phyloP scores from a whole-genome alignment of 345 rosid genomes.

The Psidium friedrichsthalianum region DNA sequence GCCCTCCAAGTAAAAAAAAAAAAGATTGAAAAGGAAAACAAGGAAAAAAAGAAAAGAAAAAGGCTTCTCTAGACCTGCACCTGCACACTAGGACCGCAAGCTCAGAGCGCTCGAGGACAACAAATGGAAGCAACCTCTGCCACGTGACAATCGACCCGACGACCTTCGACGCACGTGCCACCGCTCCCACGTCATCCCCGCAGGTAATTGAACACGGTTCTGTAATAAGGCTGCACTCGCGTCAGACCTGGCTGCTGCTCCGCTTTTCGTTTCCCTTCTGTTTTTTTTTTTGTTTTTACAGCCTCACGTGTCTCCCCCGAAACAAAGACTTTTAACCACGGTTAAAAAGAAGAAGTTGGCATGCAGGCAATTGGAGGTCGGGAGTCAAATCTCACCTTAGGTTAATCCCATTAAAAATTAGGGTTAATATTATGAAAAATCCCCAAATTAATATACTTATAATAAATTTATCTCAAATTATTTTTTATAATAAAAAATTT shows the following conservation, averaged over 20 bases:
- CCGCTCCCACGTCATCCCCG: background rate
- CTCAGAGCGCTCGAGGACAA: background rate
- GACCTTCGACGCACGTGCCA: slow-evolving; percentile 29
- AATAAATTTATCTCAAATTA: too few species aligned
- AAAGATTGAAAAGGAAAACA: background rate
- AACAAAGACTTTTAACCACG: background rate
- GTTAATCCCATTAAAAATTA: background rate
- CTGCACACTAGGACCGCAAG: background rate
- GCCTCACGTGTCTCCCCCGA: background rate
- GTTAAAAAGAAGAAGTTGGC: background rate
- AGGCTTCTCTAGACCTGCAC: background rate
- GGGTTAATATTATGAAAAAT: too few species aligned
- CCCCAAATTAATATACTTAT: too few species aligned
- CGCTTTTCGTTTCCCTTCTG: too few species aligned
- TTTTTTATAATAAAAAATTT: too few species aligned
- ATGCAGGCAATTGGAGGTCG: background rate
- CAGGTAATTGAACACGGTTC: background rate
- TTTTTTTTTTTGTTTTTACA: background rate
- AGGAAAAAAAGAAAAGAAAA: background rate
- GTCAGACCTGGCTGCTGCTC: background rate
- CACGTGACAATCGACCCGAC: slow-evolving; percentile 27
- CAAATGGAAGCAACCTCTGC: slow-evolving; percentile 16
- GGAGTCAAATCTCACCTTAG: background rate
- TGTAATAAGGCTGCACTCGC: background rate
- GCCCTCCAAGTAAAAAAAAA: background rate